phyloP scores from a whole-genome alignment of 768 basidiomycete species.

The Paxillus involutus region DNA sequence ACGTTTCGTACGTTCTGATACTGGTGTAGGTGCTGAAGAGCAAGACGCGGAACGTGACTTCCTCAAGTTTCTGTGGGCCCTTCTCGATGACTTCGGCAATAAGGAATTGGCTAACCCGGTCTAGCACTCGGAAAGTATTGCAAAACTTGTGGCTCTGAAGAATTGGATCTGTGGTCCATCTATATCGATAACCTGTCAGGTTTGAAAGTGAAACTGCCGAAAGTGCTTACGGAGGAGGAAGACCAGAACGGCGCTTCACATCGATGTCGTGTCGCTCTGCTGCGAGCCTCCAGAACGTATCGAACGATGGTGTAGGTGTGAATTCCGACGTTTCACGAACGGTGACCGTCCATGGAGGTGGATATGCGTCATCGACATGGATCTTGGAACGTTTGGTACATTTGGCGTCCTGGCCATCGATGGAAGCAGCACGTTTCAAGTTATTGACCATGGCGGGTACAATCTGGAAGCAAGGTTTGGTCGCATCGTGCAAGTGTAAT shows the following conservation, averaged over 20 bases:
- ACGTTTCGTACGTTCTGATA: conserved; percentile 69
- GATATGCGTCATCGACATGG: conserved; percentile 5
- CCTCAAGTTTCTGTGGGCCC: conserved; percentile 57
- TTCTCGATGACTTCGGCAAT: conserved; percentile 67
- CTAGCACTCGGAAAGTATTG: conserved; percentile 74
- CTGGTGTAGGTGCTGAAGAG: conserved; percentile 74
- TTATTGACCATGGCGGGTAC: not conserved
- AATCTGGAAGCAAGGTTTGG: not conserved
- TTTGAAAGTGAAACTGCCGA: not conserved
- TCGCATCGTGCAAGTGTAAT: not conserved
- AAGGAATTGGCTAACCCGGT: conserved; percentile 69
- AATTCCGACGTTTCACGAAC: conserved; percentile 39
- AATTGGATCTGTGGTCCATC: conserved; percentile 70
- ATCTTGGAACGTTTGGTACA: conserved; percentile 28
- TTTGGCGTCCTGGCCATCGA: not conserved
- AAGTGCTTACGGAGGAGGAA: conserved; percentile 51
- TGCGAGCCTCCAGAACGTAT: conserved; percentile 60
- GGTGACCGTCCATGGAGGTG: conserved; percentile 29
- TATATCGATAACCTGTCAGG: conserved; percentile 26
- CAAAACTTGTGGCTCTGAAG: conserved; percentile 61
- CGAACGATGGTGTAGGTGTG: conserved; percentile 51
- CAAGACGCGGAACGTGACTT: conserved; percentile 69
- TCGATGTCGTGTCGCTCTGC: conserved; percentile 59
- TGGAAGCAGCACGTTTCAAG: conserved; percentile 20
- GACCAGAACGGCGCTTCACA: conserved; percentile 49